Conservation (phyloP, 208 protist species). For the Herpetomonas samuelpessoai region DNA sequence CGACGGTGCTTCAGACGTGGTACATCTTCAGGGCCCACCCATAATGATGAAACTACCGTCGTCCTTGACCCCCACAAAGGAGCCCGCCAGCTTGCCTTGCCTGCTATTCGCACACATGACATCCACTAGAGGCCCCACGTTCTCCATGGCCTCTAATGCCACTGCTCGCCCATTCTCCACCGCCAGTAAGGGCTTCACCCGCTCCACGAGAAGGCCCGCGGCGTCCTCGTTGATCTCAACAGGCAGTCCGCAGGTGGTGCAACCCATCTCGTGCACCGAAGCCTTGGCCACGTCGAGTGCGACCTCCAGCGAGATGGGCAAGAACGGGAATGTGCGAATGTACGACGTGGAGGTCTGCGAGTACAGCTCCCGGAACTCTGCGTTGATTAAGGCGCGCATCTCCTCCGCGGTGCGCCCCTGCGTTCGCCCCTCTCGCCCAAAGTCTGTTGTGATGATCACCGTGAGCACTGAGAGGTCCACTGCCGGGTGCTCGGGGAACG, state of each 20-base stretch:
- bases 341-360: constrained; percentile 35
- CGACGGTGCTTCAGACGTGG: too few relatives aligned
- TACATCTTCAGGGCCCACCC: too few relatives aligned
- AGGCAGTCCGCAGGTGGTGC: constrained; percentile 6
- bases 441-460: constrained; percentile 78
- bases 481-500: constrained; percentile 40
- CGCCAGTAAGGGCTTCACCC: constrained; percentile 19
- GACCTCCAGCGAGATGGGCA: constrained; percentile 47
- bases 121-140: constrained; percentile 24
- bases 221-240: constrained; percentile 25
- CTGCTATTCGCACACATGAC: background rate
- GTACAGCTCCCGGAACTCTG: constrained; percentile 60
- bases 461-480: constrained; percentile 29
- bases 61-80: background rate
- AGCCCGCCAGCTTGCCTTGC: too few relatives aligned
- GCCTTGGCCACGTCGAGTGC: constrained; percentile 46
- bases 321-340: constrained; percentile 62
- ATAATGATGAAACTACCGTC: background rate
- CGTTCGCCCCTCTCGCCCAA: constrained; percentile 63
- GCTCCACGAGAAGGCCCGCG: constrained; percentile 28
- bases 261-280: constrained; percentile 33
- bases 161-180: constrained; percentile 41
- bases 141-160: constrained; percentile 18
- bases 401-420: constrained; percentile 57
- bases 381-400: constrained; percentile 54